These are phyloP conservation scores for Paecilomyces variotii DNA, from an alignment of 2,329 filamentous ascomycete species.

Conservation along the genomic window DNA sequence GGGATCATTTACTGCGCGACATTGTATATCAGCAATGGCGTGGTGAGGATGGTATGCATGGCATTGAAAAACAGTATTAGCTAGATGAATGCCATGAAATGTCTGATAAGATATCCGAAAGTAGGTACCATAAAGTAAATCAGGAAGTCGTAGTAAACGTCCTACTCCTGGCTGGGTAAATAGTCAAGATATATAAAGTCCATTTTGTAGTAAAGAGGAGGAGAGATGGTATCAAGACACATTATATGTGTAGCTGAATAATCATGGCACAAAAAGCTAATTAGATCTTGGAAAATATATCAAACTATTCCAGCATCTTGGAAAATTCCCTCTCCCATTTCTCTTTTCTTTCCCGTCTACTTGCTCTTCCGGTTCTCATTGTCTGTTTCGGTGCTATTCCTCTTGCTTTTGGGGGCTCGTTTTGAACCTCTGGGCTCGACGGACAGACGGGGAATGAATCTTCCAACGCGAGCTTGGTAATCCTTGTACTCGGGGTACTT, in stretches of 20 bases:
- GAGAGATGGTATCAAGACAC: not conserved
- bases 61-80: not conserved
- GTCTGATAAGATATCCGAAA: not conserved
- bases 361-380: not conserved
- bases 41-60: not conserved
- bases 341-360: not conserved
- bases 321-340: not conserved
- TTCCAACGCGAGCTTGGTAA: constrained; percentile 76
- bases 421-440: constrained; percentile 19
- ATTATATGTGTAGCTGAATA: not conserved
- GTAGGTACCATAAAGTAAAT: too few species aligned
- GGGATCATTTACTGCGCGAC: not conserved
- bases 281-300: not conserved
- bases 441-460: constrained; percentile 60
- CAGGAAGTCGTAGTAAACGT: too few species aligned
- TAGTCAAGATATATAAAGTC: not conserved
- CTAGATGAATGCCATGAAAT: not conserved
- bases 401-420: not conserved
- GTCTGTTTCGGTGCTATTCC: not conserved
- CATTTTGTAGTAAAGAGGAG: not conserved
- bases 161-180: not conserved
- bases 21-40: not conserved
- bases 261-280: not conserved
- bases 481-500: constrained; percentile 86
- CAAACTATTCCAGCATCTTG: not conserved